Conservation (phyloP, 148 eudicot species). For the Vaccinium vitisidaea region DNA sequence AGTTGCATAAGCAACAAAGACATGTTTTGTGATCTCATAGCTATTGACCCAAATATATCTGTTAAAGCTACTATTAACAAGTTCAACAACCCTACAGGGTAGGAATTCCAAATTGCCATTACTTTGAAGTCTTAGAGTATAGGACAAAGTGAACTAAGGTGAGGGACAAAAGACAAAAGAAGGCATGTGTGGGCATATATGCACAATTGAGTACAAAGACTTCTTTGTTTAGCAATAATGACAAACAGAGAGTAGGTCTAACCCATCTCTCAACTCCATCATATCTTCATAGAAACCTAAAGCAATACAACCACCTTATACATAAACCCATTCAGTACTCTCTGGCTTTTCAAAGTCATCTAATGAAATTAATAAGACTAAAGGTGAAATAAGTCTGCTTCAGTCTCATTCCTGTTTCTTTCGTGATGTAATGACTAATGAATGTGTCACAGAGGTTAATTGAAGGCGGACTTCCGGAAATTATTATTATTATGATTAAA, state of each 20-base stretch:
- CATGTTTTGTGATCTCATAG: constrained; percentile 10
- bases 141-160: not conserved
- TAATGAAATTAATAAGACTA: not conserved
- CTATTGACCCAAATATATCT: constrained; percentile 15
- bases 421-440: not conserved
- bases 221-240: constrained; percentile 14
- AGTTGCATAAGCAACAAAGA: constrained; percentile 16
- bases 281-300: constrained; percentile 11
- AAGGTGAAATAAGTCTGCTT: not conserved
- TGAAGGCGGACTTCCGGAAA: not conserved
- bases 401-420: not conserved
- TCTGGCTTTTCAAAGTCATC: not conserved
- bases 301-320: not conserved
- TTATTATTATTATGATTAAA: no score
- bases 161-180: constrained; percentile 7
- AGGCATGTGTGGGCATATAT: constrained; percentile 6
- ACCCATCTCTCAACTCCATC: constrained; percentile 27
- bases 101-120: not conserved
- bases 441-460: not conserved
- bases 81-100: not conserved
- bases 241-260: constrained; percentile 20
- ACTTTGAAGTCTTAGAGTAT: not conserved
- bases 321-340: not conserved
- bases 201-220: not conserved
- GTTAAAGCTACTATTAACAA: not conserved